phyloP scores from a whole-genome alignment of 2,329 filamentous ascomycete species.

The Polychaeton citri region DNA sequence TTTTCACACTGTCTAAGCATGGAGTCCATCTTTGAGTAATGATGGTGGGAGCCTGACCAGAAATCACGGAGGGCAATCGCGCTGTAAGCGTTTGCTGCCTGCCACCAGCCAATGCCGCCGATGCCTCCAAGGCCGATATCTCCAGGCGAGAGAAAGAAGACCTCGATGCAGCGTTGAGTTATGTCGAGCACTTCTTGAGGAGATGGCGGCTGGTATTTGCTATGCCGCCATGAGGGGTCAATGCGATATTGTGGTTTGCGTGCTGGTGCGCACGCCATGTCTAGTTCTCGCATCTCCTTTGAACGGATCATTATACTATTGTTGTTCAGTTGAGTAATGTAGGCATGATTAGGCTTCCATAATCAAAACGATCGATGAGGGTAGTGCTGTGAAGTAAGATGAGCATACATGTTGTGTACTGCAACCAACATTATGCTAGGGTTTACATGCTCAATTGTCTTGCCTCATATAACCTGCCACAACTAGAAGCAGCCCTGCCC shows the following conservation, averaged over 20 bases:
- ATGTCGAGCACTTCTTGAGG: background rate
- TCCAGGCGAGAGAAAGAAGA: background rate
- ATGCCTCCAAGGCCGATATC: constrained; percentile 7
- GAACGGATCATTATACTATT: too few species aligned
- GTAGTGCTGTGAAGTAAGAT: too few species aligned
- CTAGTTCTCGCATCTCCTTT: background rate
- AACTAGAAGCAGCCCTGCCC: too few species aligned
- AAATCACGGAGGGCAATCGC: constrained; percentile 15
- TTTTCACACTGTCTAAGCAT: constrained; percentile 8
- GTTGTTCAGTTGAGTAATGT: too few species aligned
- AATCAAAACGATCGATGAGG: too few species aligned
- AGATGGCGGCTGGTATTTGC: background rate
- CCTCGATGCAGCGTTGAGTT: background rate
- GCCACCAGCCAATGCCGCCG: constrained; percentile 18
- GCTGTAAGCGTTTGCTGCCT: constrained; percentile 18
- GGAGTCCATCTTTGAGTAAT: constrained; percentile 8
- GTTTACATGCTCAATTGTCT: too few species aligned
- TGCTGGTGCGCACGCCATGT: background rate
- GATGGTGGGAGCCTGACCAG: constrained; percentile 9
- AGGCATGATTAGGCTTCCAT: too few species aligned
- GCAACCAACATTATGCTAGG: too few species aligned
- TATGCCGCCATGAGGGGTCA: background rate
- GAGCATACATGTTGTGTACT: too few species aligned
- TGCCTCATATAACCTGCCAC: too few species aligned
- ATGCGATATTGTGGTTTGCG: background rate